Evolutionary conservation across 1,284 basidiomycete genomes (phyloP), one percentile per base, ranked within the genome.

Genomic region (Meira nashicola): DNA sequence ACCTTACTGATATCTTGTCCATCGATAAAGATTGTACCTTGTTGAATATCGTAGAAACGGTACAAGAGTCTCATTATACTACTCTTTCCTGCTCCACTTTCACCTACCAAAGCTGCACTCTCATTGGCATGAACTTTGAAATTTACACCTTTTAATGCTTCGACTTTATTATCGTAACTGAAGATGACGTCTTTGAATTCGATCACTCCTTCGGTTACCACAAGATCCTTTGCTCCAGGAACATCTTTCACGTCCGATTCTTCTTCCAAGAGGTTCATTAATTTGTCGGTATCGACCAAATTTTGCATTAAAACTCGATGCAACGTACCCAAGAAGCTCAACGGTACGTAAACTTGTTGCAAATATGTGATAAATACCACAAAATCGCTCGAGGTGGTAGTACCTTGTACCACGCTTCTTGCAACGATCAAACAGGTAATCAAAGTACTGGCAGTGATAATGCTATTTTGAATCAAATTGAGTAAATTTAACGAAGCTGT

Each of bases 1-100:
- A 94, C 84, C 65, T 90, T 86, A 39, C 87, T 84, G 59, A 95
- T 88, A 70, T 94, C 89, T 71, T 88, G 84, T 1, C 89, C 89
- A 71, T 94, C 90, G 63, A 93, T 86, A 53, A 73, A 55, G 54
- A 80, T 79, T n/a, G 64, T 61, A 4, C 77, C 76, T 58, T 65
- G 58, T 39, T 68, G 70, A 68, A 91, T 83, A 72, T 94, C 92
- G 78, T 94, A 93, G 81, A 95, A 92, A 48, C 91, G 84, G 78
- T 90, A 94, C 14, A 95, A 82, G 49, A 92, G 82, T 15, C 89
- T 86, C 57, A 91, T 80, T 56, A 92, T 84, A 0, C 90, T 90
- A 8, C 87, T 88, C 77, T 91, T 92, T 41, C 89, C 87, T 12
- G 87, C 82, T 4, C 89, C 89, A 15, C 87, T 87, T 73, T 89